Conservation (phyloP, 352 stramenopile genomes). For the Pseudoperonospora humuli region DNA sequence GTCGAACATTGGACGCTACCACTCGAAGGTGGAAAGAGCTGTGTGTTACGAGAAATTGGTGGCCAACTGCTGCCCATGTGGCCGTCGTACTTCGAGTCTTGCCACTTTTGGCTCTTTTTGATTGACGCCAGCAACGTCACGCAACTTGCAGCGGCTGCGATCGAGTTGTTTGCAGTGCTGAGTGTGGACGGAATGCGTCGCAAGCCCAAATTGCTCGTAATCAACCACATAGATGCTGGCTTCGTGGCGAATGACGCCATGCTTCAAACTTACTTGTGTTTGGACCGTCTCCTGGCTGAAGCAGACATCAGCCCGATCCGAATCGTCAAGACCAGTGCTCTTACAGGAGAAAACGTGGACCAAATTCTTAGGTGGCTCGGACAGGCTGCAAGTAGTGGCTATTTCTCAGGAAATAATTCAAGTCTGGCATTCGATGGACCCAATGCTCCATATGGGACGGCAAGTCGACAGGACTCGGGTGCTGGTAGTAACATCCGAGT, state of each 20-base stretch:
- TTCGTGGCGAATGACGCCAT: slow-evolving; percentile 40
- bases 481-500: slow-evolving; percentile 18
- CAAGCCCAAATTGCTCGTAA: slow-evolving; percentile 56
- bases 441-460: slow-evolving; percentile 11
- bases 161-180: slow-evolving; percentile 73
- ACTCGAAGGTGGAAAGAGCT: slow-evolving; percentile 27
- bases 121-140: slow-evolving; percentile 50
- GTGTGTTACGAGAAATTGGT: slow-evolving; percentile 54
- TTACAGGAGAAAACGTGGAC: slow-evolving; percentile 51
- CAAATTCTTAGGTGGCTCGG: slow-evolving; percentile 49
- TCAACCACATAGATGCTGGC: slow-evolving; percentile 61
- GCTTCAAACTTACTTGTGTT: slow-evolving; percentile 41
- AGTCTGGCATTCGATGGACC: slow-evolving; percentile 8
- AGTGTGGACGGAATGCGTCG: slow-evolving; percentile 40
- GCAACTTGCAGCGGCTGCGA: slow-evolving; percentile 36
- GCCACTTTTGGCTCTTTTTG: slow-evolving; percentile 66
- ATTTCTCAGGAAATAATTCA: slow-evolving; percentile 16
- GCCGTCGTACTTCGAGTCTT: slow-evolving; percentile 54
- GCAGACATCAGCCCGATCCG: slow-evolving; percentile 30
- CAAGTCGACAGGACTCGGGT: slow-evolving; percentile 12
- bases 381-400: slow-evolving; percentile 17
- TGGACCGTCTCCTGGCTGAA: slow-evolving; percentile 39
- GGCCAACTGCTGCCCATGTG: slow-evolving; percentile 65
- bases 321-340: slow-evolving; percentile 53
- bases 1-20: slow-evolving; percentile 52